phyloP scores from a whole-genome alignment of 352 stramenopile genomes.

The Globisporangium yorkense region DNA sequence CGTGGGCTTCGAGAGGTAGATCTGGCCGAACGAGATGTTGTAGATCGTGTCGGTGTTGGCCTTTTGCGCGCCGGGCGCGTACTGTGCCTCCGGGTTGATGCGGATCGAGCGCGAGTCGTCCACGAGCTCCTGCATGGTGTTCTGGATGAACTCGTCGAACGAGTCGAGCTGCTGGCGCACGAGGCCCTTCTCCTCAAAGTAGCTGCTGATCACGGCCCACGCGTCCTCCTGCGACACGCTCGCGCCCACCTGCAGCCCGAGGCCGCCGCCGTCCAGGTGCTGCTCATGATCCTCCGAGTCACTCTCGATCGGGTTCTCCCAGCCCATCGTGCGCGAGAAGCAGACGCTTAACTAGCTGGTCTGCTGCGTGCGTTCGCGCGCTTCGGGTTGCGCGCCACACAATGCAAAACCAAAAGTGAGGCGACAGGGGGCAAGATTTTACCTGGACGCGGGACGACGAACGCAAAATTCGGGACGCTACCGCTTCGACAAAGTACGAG shows the following conservation, averaged over 20 bases:
- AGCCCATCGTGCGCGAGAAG: slow-evolving; percentile 35
- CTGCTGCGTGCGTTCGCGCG: slow-evolving; percentile 2
- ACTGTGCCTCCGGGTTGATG: slow-evolving; percentile 96
- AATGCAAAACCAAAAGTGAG: slow-evolving; percentile 29
- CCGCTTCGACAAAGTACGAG: too few relatives aligned
- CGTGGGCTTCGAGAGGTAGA: slow-evolving; percentile 97
- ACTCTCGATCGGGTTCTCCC: slow-evolving; percentile 63
- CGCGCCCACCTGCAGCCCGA: slow-evolving; percentile 52
- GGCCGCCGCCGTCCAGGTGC: slow-evolving; percentile 11
- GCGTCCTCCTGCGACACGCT: slow-evolving; percentile 98
- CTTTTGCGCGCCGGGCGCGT: slow-evolving; percentile 93
- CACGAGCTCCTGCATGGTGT: slow-evolving; percentile 99
- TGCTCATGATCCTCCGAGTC: slow-evolving; percentile 44
- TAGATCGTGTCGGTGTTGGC: slow-evolving; percentile 89
- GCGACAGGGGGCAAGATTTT: neutral
- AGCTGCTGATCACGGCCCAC: slow-evolving; percentile 98
- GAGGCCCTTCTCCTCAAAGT: slow-evolving; percentile 99
- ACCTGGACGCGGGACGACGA: too few relatives aligned
- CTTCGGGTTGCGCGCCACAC: neutral
- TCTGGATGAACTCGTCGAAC: slow-evolving; percentile 99
- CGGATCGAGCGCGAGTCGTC: slow-evolving; percentile 96
- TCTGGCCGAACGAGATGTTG: slow-evolving; percentile 97
- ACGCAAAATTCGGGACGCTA: too few relatives aligned
- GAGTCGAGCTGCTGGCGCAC: slow-evolving; percentile 99
- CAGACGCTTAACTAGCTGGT: neutral